Percentiles rank a stretch among this genome's conserved stretches.
These are phyloP conservation scores for Cunninghamia lanceolata DNA, from an alignment of 75 land plant genomes.

Conservation along the genomic window DNA sequence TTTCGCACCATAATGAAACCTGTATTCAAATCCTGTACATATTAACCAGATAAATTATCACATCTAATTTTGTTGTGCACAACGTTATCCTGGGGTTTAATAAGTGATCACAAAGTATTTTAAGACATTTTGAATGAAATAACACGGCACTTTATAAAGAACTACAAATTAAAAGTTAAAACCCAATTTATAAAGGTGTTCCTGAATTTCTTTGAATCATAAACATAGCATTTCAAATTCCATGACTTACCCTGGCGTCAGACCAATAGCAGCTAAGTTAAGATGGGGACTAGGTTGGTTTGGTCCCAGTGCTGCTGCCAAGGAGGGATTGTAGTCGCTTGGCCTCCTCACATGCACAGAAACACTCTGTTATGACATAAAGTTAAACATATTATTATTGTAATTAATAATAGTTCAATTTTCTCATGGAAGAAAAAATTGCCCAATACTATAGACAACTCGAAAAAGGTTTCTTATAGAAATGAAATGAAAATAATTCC, in stretches of 20 bases:
- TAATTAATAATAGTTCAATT: background rate
- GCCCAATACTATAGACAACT: background rate
- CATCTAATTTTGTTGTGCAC: no score
- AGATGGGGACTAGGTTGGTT: slow-evolving; percentile 90
- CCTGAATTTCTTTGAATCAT: background rate
- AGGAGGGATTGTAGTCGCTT: slow-evolving; percentile 95
- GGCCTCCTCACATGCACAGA: slow-evolving; percentile 63
- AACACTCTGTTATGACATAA: background rate
- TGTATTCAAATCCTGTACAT: background rate
- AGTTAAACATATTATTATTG: background rate
- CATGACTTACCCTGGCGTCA: slow-evolving; percentile 51
- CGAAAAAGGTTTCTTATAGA: background rate
- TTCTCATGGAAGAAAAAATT: background rate
- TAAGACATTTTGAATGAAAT: background rate
- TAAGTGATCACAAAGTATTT: background rate
- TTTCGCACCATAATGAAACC: background rate
- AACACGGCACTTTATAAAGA: background rate
- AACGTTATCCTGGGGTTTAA: no score
- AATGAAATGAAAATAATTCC: background rate
- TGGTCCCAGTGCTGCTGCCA: slow-evolving; percentile 91
- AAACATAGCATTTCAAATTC: background rate
- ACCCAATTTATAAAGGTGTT: background rate
- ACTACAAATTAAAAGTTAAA: background rate
- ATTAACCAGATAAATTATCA: no score
- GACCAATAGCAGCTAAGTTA: slow-evolving; percentile 85